Evolutionary conservation across 495 filamentous ascomycete species (phyloP).

Genomic region (Daldinia loculata): DNA sequence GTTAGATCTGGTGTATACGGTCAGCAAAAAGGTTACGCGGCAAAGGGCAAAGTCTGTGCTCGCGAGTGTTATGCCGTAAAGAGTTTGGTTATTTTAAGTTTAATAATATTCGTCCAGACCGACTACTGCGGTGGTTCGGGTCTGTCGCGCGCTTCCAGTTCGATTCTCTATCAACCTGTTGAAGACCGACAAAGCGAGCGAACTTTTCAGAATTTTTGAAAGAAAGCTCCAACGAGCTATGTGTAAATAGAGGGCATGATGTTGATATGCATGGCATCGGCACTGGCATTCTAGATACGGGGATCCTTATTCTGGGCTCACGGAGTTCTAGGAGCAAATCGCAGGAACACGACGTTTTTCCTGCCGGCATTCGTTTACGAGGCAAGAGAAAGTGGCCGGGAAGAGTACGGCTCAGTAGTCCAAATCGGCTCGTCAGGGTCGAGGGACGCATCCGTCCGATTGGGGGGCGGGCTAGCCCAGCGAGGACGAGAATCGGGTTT

Average conservation of each 20-base stretch:
- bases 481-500: conserved; percentile 43
- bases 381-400: conserved; percentile 28
- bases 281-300: conserved; percentile 63
- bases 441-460: conserved; percentile 40
- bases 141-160: conserved; percentile 37
- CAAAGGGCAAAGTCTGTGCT: conserved; percentile 57
- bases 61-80: conserved; percentile 53
- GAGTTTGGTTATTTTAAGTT: conserved; percentile 19
- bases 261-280: conserved; percentile 64
- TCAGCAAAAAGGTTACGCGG: conserved; percentile 69
- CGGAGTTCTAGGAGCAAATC: conserved; percentile 59
- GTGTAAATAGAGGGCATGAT: conserved; percentile 61
- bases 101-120: conserved; percentile 38
- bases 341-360: conserved; percentile 43
- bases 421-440: conserved; percentile 34
- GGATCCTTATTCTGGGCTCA: conserved; percentile 52
- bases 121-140: conserved; percentile 6
- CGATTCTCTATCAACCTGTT: conserved; percentile 43
- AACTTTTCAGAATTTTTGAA: conserved; percentile 44
- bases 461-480: conserved; percentile 49
- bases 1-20: conserved; percentile 68
- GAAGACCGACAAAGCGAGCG: conserved; percentile 41
- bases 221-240: conserved; percentile 48
- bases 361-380: conserved; percentile 52
- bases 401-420: conserved; percentile 20